phyloP scores from a whole-genome alignment of 2,329 filamentous ascomycete genomes.

The Furcasterigmium sp. region DNA sequence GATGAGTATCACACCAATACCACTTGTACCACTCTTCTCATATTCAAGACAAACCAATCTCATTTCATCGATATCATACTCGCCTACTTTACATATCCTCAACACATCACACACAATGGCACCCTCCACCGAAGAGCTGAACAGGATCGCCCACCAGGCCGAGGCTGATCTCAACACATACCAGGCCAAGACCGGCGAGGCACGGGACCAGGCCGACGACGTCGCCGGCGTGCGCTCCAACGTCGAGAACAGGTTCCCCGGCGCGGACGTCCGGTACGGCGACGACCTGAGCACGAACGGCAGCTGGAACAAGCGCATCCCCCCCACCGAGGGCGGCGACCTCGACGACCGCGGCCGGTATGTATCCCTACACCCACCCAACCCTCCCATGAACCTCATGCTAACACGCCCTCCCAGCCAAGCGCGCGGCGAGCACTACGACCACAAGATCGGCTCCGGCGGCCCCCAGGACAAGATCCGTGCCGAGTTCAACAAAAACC shows the following conservation, averaged over 20 bases:
- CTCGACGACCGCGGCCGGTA: constrained; percentile 40
- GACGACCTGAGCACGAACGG: constrained; percentile 39
- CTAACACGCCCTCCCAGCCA: constrained; percentile 25
- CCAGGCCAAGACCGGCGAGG: constrained; percentile 39
- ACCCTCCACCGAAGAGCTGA: constrained; percentile 26
- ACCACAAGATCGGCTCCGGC: constrained; percentile 26
- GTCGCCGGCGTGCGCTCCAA: constrained; percentile 35
- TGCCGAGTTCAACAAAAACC: neutral
- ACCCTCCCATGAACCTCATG: no score
- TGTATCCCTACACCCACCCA: no score
- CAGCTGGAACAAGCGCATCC: constrained; percentile 40
- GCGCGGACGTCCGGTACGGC: constrained; percentile 31
- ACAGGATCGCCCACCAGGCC: constrained; percentile 37
- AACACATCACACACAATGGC: constrained; percentile 15
- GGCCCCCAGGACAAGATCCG: constrained; percentile 27
- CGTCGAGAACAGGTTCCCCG: constrained; percentile 37
- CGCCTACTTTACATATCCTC: no score
- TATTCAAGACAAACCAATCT: no score
- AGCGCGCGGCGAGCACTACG: constrained; percentile 37
- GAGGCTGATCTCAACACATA: constrained; percentile 43
- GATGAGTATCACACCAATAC: neutral
- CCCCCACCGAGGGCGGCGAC: constrained; percentile 37
- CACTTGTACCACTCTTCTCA: neutral
- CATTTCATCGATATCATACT: neutral
- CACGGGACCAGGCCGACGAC: constrained; percentile 30